Evolutionary conservation across 1,139 yeast species (phyloP).

Genomic region (Debaryomyces subglobosus): DNA sequence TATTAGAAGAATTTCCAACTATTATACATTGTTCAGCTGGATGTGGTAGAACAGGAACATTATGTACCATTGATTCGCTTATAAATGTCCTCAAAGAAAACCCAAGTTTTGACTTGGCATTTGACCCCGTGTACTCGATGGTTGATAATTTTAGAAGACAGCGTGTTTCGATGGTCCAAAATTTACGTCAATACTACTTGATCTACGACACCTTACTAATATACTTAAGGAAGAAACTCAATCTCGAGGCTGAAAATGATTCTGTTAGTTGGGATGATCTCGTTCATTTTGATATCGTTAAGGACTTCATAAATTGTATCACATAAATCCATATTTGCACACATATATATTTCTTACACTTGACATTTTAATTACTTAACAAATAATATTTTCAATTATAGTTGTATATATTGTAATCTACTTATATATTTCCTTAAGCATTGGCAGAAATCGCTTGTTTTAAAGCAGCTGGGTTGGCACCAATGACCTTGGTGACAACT

Average conservation of each 20-base stretch:
- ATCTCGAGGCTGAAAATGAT: neutral
- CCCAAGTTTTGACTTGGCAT: constrained; percentile 16
- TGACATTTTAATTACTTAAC: neutral
- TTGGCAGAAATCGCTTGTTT: constrained; percentile 65
- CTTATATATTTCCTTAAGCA: constrained; percentile 35
- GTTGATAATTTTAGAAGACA: constrained; percentile 70
- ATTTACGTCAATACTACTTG: constrained; percentile 69
- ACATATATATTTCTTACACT: neutral
- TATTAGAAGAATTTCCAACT: constrained; percentile 39
- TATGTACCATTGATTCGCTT: constrained; percentile 73
- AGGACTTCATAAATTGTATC: constrained; percentile 22
- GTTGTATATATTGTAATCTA: neutral
- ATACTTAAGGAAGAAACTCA: constrained; percentile 20
- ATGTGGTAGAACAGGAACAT: constrained; percentile 90
- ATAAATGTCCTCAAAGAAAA: constrained; percentile 42
- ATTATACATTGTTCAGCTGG: constrained; percentile 90
- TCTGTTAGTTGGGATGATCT: constrained; percentile 21
- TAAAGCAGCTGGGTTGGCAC: constrained; percentile 85
- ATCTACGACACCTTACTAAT: constrained; percentile 59
- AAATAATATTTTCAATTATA: neutral
- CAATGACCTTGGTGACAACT: constrained; percentile 73
- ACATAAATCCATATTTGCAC: neutral
- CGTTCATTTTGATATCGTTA: constrained; percentile 27
- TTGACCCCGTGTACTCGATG: constrained; percentile 47
- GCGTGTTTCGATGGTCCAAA: constrained; percentile 83